Evolutionary conservation across 768 basidiomycete species (phyloP).

Genomic region (Kwoniella dendrophila): DNA sequence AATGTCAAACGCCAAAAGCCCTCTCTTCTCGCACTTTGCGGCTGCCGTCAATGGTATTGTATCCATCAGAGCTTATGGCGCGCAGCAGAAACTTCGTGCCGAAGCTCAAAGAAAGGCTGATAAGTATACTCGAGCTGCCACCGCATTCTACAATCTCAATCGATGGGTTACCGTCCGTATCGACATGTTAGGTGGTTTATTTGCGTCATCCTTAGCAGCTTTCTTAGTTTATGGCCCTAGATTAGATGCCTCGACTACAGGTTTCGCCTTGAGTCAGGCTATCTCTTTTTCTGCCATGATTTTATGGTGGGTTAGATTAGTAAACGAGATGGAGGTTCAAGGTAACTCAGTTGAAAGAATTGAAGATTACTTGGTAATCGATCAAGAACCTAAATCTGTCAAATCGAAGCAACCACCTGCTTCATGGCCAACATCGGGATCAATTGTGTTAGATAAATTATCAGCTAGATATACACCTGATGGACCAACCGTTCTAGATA

Average conservation of each 20-base stretch:
- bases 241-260: slow-evolving; percentile 50
- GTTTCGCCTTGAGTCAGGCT: slow-evolving; percentile 55
- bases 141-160: slow-evolving; percentile 57
- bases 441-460: slow-evolving; percentile 62
- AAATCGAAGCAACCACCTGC: slow-evolving; percentile 63
- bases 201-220: slow-evolving; percentile 63
- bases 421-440: slow-evolving; percentile 67
- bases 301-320: slow-evolving; percentile 52
- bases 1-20: slow-evolving; percentile 62
- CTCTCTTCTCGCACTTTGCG: slow-evolving; percentile 62
- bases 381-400: slow-evolving; percentile 61
- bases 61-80: slow-evolving; percentile 69
- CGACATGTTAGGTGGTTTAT: slow-evolving; percentile 65
- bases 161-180: slow-evolving; percentile 59
- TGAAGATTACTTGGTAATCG: slow-evolving; percentile 63
- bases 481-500: slow-evolving; percentile 66
- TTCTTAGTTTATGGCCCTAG: slow-evolving; percentile 62
- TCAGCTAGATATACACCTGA: slow-evolving; percentile 64
- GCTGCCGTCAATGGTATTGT: slow-evolving; percentile 64
- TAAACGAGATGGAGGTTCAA: slow-evolving; percentile 55
- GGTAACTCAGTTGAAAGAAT: slow-evolving; percentile 60
- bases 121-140: slow-evolving; percentile 56
- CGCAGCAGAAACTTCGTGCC: slow-evolving; percentile 61
- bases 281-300: slow-evolving; percentile 52
- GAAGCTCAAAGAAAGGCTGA: slow-evolving; percentile 63